Evolutionary conservation across 805 yeast species (phyloP).

Genomic region (Tanozyma kutaoensis): DNA sequence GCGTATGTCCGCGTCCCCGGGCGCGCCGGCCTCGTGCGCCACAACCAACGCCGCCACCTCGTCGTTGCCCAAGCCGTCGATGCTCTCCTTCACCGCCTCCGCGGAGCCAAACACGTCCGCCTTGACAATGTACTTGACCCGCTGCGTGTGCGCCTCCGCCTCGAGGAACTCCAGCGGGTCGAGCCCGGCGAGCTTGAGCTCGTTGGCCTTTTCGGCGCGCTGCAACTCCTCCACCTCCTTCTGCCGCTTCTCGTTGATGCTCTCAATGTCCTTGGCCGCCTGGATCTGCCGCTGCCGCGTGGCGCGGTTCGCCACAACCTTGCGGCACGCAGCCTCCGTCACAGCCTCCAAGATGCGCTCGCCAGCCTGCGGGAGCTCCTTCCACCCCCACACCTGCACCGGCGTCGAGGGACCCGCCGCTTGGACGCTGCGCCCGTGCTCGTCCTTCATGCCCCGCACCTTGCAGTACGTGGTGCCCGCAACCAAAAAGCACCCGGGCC

Average conservation of each 20-base stretch:
- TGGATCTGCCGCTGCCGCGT: constrained; percentile 37
- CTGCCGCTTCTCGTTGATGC: constrained; percentile 54
- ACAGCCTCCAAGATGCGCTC: constrained; percentile 69
- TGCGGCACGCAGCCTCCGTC: constrained; percentile 62
- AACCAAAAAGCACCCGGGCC: constrained; percentile 59
- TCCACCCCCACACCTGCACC: constrained; percentile 91
- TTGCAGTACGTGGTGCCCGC: constrained; percentile 84
- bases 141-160: constrained; percentile 12
- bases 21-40: constrained; percentile 66
- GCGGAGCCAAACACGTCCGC: constrained; percentile 93
- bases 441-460: constrained; percentile 68
- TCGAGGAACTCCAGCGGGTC: constrained; percentile 29
- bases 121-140: constrained; percentile 54
- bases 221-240: constrained; percentile 39
- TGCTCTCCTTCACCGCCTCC: constrained; percentile 81
- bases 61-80: constrained; percentile 73
- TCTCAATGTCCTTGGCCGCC: constrained; percentile 53
- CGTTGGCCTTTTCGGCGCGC: constrained; percentile 39
- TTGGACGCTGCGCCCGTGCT: constrained; percentile 47
- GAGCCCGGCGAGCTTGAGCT: constrained; percentile 50
- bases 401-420: constrained; percentile 80
- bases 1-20: constrained; percentile 33
- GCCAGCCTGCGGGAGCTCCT: constrained; percentile 83
- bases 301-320: constrained; percentile 53
- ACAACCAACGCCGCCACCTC: constrained; percentile 65